Base-by-base conservation (phyloP, 139 green algal species). In the Auxenochlorella protothecoides region DNA sequence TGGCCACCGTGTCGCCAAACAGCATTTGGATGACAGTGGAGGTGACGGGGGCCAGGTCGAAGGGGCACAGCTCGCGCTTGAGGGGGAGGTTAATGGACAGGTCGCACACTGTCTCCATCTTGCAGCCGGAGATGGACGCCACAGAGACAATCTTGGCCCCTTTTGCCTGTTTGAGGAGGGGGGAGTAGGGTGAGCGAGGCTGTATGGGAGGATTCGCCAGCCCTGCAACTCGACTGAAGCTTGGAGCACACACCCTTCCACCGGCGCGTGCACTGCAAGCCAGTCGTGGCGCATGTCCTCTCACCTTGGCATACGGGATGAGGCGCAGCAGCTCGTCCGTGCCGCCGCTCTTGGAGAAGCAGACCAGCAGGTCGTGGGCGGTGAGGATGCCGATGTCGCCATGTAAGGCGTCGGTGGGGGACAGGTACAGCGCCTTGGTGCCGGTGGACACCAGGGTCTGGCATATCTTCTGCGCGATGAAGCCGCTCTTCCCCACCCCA, bases 401-500 rank as follows among this genome's bases (percentile, higher is more conserved):
- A 56, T 90, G 85, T 61, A 90, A 74, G 5, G 85, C 85, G 65
- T 90, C 85, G 6, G 78, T 84, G 8, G 85, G 82, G 44, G 57
- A 78, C 5, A 90, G 77, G 72, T 84, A 90, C 16, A 87, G 72
- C 3, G 85, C 76, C 68, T 87, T 90, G 63, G 82, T 90, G 54
- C 85, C 85, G 2, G 85, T 90, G 44, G 82, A 89, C 61, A 90
- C 82, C 13, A 90, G 73, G 5, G 85, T 90, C 74, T 84, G 78
- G 11, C 71, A 81, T 9, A 90, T 85, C 73, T 90, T 90, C 75
- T 90, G 84, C 3, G 85, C 81, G 62, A 90, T 90, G 72, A 90
- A 88, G 55, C 85, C 85, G 61, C 68, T 81, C 80, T 90, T 90
- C 55, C 85, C 85, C 52, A 90, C 82, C 4, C 85, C 85, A 3